Base-by-base conservation (phyloP, 2,329 filamentous ascomycete species). In the Ophiostoma quercus region DNA sequence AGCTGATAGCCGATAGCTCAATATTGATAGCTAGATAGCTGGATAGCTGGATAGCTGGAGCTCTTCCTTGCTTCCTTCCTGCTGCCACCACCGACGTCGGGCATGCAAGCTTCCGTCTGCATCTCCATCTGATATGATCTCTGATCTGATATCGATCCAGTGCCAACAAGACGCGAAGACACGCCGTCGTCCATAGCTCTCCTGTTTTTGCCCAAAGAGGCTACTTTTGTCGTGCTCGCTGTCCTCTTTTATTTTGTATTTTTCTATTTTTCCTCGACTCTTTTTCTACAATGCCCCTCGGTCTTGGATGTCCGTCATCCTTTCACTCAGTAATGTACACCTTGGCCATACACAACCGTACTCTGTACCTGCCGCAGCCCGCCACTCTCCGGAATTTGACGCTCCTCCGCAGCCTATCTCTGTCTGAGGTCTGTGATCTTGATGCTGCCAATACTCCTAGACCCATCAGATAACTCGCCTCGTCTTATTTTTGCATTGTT, bases 321-420 rank as follows among this genome's bases (percentile, higher is more conserved):
- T 29, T 29, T 29, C 25, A 29, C 25, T 29, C 25, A 29, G 25
- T 29, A 29, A 29, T 29, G 25, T 29, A 29, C 25, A 29, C 25
- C 25, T 29, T 29, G 25, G 25, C 39, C 39, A 41, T 41, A 41
- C 39, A 41, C 12, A 14, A 47, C 43, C 43, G 43, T 19, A 25
- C 22, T 29, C n/a, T 57, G 51, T 32, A 9, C 54, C 47, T 7
- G 51, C 57, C 57, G 57, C 57, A 62, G 57, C 25, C 25, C 57
- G 57, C 57, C 57, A 62, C 12, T 34, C 57, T 62, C 57, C 57
- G 57, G 57, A 62, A 62, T 62, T 34, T 3, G 11, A 62, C 57
- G 14, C 57, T 16, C 14, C 25, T 16, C 57, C 25, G 11, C 43
- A 47, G 43, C 43, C 43, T 7, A 47, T 47, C 43, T 47, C 43